Evolutionary conservation across 352 stramenopile species (phyloP), one percentile per base, ranked within the genome.

Genomic region (Vaucheria bursata): DNA sequence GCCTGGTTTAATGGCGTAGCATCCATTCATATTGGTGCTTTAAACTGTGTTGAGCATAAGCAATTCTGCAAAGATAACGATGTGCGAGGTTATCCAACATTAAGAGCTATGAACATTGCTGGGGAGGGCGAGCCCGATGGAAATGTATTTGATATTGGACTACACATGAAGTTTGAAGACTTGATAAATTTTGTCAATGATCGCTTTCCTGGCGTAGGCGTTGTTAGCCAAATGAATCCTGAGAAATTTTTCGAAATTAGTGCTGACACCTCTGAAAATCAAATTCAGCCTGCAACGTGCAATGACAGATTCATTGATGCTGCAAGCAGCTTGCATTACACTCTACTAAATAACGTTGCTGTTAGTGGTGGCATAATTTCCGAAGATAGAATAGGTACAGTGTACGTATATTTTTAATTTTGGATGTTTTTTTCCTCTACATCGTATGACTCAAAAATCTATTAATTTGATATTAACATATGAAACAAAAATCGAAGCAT

Each of bases 21-120:
- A 5, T n/a, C n/a, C n/a, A 12, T 82, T 31, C 49, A 59, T 1
- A 73, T 82, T 1, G 77, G 77, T 0, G 69, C 77, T 25, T n/a
- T 82, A 4, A 79, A 82, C 29, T 82, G 77, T 25, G 0, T 29
- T 29, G 50, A 65, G 5, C 71, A 82, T 34, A 4, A 32, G n/a
- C 29, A 75, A 2, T 40, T 78, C 0, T 82, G 77, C 53, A 3
- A n/a, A 7, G 53, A 35, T 3, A 37, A 73, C 4, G 25, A 52
- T 18, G 68, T 82, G 1, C n/a, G 32, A 0, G 4, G 2, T 39
- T 82, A 74, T 37, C 77, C 77, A 6, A 79, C 33, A 12, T 64
- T 82, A 38, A 36, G 64, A 38, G 71, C 34, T 2, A 12, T 82
- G 12, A 79, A 82, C 36, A 67, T 37, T 29, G n/a, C n/a, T n/a